phyloP scores from a whole-genome alignment of 1,139 yeast genomes.

The Suhomyces bokatorum region DNA sequence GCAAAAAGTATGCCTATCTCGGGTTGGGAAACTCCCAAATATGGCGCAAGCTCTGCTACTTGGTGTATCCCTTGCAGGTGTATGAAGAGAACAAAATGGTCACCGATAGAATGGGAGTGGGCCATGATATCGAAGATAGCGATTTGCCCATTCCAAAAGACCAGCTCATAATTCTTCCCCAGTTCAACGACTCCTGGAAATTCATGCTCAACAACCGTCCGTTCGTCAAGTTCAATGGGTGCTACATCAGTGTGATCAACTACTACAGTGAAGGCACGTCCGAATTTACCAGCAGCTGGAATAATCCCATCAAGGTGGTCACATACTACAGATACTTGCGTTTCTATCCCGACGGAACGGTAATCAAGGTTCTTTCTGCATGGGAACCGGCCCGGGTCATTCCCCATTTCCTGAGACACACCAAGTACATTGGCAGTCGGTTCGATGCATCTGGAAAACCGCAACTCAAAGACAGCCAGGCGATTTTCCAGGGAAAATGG shows the following conservation, averaged over 20 bases:
- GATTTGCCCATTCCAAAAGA: conserved; percentile 43
- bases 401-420: conserved; percentile 47
- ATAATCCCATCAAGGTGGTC: conserved; percentile 75
- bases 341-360: conserved; percentile 77
- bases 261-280: conserved; percentile 78
- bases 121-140: conserved; percentile 23
- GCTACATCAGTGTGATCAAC: conserved; percentile 82
- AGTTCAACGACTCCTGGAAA: conserved; percentile 55
- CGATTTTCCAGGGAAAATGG: conserved; percentile 55
- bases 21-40: conserved; percentile 56
- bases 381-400: conserved; percentile 66
- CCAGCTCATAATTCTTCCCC: conserved; percentile 42
- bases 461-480: conserved; percentile 30
- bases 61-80: conserved; percentile 57
- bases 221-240: conserved; percentile 74
- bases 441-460: conserved; percentile 6
- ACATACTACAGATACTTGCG: conserved; percentile 85
- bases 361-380: conserved; percentile 63
- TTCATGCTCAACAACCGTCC: conserved; percentile 56
- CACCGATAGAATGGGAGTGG: conserved; percentile 12
- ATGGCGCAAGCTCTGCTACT: conserved; percentile 58
- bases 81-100: conserved; percentile 45
- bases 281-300: conserved; percentile 68
- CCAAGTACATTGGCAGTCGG: conserved; percentile 10
- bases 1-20: conserved; percentile 60